Evolutionary conservation across 2,329 filamentous ascomycete genomes (phyloP), one percentile per base, ranked within the genome.

Genomic region (Claviceps sp.): DNA sequence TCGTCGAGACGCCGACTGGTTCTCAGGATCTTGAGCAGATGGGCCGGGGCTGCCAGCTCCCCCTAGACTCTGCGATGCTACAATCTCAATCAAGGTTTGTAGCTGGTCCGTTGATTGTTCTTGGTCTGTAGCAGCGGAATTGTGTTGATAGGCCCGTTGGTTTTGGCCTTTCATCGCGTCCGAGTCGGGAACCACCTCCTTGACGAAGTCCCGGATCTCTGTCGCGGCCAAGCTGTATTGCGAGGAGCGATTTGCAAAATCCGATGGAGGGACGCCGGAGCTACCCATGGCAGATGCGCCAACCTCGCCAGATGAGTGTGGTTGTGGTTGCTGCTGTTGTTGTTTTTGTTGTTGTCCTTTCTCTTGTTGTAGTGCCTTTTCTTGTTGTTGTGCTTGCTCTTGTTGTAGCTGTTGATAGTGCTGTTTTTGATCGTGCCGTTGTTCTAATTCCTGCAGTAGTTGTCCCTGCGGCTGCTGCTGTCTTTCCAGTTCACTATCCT

Each of bases 231-330:
- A 55, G 44, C 70, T 70, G 22, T 68, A 67, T 7, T 70, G 67
- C 14, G 70, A 54, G 2, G 71, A 70, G 5, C 79, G 64, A 56
- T 78, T 77, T 9, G 79, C 65, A 11, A 69, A 70, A 30, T 72
- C 67, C 48, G 72, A 69, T 0, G 70, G 66, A 41, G 80, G 71
- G 9, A 65, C 73, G 5, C 75, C 77, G 7, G 75, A 76, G 59
- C 73, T 79, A 13, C 74, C 74, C 18, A 79, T 64, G 0, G 72
- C 76, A 4, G 77, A 81, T 18, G 67, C 65, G 18, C 72, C 72
- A 5, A 81, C 73, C 55, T 81, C 78, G 2, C 78, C 78, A 60
- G 79, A 81, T 2, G 81, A 63, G 9, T 70, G 70, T 3, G 65
- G 70, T 2, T 62, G 66, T 5, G 65, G 67, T 46, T 45, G 13